A percentile compares a stretch with the other conserved stretches of the same genome.
phyloP scores from a whole-genome alignment of 2,329 filamentous ascomycete species.

The Venturiaceae sp. region DNA sequence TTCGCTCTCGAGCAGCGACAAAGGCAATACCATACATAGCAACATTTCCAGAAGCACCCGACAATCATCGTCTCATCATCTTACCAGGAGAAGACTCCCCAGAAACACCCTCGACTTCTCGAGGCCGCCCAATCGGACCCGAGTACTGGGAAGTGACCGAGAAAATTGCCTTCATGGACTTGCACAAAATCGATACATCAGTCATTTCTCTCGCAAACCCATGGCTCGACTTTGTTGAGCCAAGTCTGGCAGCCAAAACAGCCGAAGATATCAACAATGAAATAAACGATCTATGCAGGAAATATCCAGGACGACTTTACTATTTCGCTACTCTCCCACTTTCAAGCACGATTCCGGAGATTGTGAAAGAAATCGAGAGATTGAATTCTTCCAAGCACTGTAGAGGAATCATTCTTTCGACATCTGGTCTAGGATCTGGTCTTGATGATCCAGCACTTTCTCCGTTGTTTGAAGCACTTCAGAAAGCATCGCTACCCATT shows the following conservation, averaged over 20 bases:
- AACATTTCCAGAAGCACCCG: slow-evolving; percentile 43
- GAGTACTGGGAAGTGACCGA: slow-evolving; percentile 73
- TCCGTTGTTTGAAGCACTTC: slow-evolving; percentile 61
- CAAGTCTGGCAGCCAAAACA: slow-evolving; percentile 49
- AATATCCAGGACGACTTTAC: slow-evolving; percentile 59
- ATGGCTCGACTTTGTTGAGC: slow-evolving; percentile 77
- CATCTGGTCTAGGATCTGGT: slow-evolving; percentile 67
- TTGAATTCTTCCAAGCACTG: slow-evolving; percentile 55
- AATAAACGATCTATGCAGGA: slow-evolving; percentile 60
- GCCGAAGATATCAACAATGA: slow-evolving; percentile 67
- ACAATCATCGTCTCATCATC: slow-evolving; percentile 57
- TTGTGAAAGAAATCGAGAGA: slow-evolving; percentile 56
- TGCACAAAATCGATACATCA: slow-evolving; percentile 70
- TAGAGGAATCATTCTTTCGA: slow-evolving; percentile 82
- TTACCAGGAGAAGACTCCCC: slow-evolving; percentile 48
- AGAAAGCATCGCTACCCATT: slow-evolving; percentile 54
- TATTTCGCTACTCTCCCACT: slow-evolving; percentile 78
- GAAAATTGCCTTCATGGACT: slow-evolving; percentile 83
- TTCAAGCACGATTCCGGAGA: slow-evolving; percentile 50
- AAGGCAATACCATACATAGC: slow-evolving; percentile 58
- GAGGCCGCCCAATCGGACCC: slow-evolving; percentile 71
- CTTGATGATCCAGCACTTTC: slow-evolving; percentile 69
- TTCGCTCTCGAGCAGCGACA: slow-evolving; percentile 40
- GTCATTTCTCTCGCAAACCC: slow-evolving; percentile 87
- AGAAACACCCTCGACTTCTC: slow-evolving; percentile 41